Percentiles rank a stretch among this genome's conserved stretches.
phyloP scores from a whole-genome alignment of 257 asterid species.

The Scutellaria galericulata region DNA sequence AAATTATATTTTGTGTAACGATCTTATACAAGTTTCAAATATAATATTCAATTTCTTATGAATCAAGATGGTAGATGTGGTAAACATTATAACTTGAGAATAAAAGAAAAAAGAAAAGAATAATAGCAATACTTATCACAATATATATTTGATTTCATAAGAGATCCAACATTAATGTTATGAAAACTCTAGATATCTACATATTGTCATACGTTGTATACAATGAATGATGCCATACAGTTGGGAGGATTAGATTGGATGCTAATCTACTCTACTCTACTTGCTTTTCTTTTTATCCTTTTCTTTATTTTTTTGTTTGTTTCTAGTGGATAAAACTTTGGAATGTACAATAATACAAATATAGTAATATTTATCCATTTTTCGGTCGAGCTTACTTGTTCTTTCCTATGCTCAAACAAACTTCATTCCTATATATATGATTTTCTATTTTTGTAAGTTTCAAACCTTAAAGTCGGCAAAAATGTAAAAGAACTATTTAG shows the following conservation, averaged over 20 bases:
- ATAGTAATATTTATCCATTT: conserved; percentile 35
- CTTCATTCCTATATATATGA: conserved; percentile 33
- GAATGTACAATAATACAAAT: conserved; percentile 19
- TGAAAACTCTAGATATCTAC: too few relatives aligned
- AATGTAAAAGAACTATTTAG: too few relatives aligned
- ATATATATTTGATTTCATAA: too few relatives aligned
- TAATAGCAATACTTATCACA: too few relatives aligned
- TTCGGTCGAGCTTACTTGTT: conserved; percentile 24
- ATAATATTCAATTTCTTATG: too few relatives aligned
- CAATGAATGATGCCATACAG: conserved; percentile 36
- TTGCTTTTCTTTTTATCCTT: neutral
- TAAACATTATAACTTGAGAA: too few relatives aligned
- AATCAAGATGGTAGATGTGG: too few relatives aligned
- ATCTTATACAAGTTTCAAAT: too few relatives aligned
- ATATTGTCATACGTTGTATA: conserved; percentile 33
- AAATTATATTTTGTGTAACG: too few relatives aligned
- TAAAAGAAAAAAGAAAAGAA: too few relatives aligned
- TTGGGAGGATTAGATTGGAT: conserved; percentile 36
- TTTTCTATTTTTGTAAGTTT: neutral
- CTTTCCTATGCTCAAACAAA: conserved; percentile 54
- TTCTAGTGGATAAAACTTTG: conserved; percentile 42
- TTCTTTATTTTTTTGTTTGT: neutral
- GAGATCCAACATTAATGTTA: too few relatives aligned
- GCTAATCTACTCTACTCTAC: conserved; percentile 26
- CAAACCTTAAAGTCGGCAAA: conserved; percentile 20